A percentile compares a stretch with the other conserved stretches of the same genome.
Conservation (phyloP, 768 basidiomycete species). For the Mycena galopus region DNA sequence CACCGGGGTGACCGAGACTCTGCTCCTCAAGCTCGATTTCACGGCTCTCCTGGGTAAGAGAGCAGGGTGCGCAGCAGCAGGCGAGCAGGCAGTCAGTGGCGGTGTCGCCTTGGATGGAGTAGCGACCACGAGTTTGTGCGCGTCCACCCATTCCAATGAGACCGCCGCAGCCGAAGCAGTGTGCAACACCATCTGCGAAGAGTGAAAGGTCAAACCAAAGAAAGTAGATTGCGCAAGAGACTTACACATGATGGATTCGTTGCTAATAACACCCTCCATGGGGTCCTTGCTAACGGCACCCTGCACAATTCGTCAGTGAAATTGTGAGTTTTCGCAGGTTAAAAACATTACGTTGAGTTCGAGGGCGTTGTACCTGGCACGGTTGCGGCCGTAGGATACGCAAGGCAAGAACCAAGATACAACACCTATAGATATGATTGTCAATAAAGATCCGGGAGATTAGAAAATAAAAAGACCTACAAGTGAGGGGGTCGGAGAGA, state of each 20-base stretch:
- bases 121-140: conserved; percentile 42
- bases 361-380: conserved; percentile 35
- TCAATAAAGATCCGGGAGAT: not conserved
- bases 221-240: not conserved
- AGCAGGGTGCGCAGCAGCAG: conserved; percentile 55
- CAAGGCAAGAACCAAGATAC: conserved; percentile 39
- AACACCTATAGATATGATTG: conserved; percentile 13
- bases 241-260: conserved; percentile 35
- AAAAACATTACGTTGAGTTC: conserved; percentile 10
- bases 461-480: not conserved
- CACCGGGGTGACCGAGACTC: conserved; percentile 38
- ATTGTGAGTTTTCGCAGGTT: not conserved
- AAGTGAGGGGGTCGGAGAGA: conserved; percentile 33
- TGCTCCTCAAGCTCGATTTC: conserved; percentile 57
- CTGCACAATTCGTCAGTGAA: conserved; percentile 14
- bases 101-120: conserved; percentile 50
- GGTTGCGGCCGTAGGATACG: conserved; percentile 37
- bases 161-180: conserved; percentile 34
- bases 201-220: not conserved
- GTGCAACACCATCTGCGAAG: conserved; percentile 29
- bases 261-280: conserved; percentile 36
- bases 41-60: conserved; percentile 54
- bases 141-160: conserved; percentile 34
- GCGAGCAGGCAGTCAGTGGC: conserved; percentile 48
- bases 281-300: conserved; percentile 36